Conservation (phyloP, 2,329 filamentous ascomycete genomes). For the Pestalotiopsis sp. region DNA sequence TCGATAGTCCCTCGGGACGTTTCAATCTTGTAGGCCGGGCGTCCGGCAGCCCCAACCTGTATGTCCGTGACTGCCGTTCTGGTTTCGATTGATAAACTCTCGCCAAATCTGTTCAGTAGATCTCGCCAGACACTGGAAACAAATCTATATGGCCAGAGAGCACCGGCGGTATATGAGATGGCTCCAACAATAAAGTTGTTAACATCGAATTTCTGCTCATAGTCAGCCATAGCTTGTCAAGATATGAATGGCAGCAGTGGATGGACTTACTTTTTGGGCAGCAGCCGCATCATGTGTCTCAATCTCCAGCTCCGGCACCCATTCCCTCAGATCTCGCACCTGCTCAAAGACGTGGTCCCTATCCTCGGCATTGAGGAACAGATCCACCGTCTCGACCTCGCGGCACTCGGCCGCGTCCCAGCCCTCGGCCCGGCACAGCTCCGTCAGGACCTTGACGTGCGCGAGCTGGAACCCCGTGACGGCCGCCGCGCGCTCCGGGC, state of each 20-base stretch:
- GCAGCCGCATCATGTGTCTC: conserved; percentile 36
- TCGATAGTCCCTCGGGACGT: conserved; percentile 48
- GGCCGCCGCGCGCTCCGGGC: conserved; percentile 38
- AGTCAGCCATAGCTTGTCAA: background rate
- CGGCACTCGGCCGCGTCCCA: conserved; percentile 41
- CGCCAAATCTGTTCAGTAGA: conserved; percentile 36
- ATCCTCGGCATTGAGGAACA: conserved; percentile 41
- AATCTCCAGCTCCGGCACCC: conserved; percentile 44
- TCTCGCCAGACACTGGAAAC: conserved; percentile 48
- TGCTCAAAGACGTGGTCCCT: conserved; percentile 34
- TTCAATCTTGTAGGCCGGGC: conserved; percentile 41
- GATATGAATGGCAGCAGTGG: background rate
- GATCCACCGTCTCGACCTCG: conserved; percentile 49
- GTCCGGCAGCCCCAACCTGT: background rate
- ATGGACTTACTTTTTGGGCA: conserved; percentile 30
- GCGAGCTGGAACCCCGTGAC: conserved; percentile 47
- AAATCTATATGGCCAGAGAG: conserved; percentile 54
- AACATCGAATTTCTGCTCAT: conserved; percentile 35
- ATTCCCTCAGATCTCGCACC: conserved; percentile 36
- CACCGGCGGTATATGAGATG: conserved; percentile 48
- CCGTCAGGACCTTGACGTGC: conserved; percentile 41
- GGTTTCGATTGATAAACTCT: conserved; percentile 40
- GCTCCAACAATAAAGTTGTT: conserved; percentile 41
- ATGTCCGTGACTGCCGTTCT: conserved; percentile 33
- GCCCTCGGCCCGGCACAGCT: conserved; percentile 39